Base-by-base conservation (phyloP, 1,284 basidiomycete genomes). In the Schizophyllum amplum region DNA sequence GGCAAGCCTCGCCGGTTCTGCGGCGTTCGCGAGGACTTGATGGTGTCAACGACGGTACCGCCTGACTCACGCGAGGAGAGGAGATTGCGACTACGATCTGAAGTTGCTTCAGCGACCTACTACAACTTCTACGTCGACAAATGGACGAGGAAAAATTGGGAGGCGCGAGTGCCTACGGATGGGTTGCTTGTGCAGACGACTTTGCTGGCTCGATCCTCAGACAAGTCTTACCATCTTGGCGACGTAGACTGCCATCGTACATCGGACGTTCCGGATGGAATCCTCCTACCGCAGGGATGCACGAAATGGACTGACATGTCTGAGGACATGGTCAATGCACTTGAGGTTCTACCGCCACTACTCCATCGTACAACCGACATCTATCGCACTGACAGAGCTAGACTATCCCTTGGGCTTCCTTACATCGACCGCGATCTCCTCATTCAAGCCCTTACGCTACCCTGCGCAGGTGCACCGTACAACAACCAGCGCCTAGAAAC, bases 401-500 rank as follows among this genome's bases (percentile, higher is more conserved):
- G 78, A 42, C 60, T 72, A 24, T 73, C 77, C 57, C 76, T 91
- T 33, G 74, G 75, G 9, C 72, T 90, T 17, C 86, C 87, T 5
- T 69, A 77, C 0, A 80, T 91, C 51, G 60, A 66, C 0, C 75
- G 80, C 47, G 73, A 82, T 53, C 72, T 83, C 5, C 74, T 92
- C 52, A 73, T 85, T 2, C 83, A 92, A 66, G 88, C 88, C 2
- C 75, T 89, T 25, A 91, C 88, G 0, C 72, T 90, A 11, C 91
- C 91, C 1, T 77, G 76, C 49, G 77, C 83, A 13, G 67, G 67
- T 27, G 77, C 81, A 5, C 77, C 79, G 5, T 90, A 81, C 71
- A 90, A 80, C 68, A 94, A 93, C 61, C 89, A 94, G 66, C 81
- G 88, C 1, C 68, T 94, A 54, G 92, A 94, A 68, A 92, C 90